Base-by-base conservation (phyloP, 2,329 filamentous ascomycete genomes). In the Diaporthe velutina region DNA sequence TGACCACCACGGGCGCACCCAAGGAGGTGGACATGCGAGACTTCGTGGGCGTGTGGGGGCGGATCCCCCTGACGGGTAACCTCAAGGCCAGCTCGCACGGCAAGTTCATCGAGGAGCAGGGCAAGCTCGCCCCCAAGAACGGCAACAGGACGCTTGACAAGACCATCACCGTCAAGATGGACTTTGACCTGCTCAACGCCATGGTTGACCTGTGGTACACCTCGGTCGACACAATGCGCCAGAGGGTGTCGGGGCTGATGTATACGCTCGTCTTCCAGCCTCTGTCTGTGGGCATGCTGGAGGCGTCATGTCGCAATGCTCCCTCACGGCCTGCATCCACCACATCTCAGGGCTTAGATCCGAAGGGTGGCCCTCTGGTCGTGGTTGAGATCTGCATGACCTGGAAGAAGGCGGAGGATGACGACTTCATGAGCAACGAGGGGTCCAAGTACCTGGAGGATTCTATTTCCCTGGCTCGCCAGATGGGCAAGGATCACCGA, bases 211-310 rank as follows among this genome's bases (percentile, higher is more conserved):
- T 71, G 15, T 71, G 70, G 70, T 71, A 71, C 7, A 25, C 35
- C 17, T 71, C 52, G 19, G 55, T 57, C 67, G 68, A 71, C 42
- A 33, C 35, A 2, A 71, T 71, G 17, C 54, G 68, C 42, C 50
- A 28, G 25, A 71, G 68, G 55, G 68, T 71, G 25, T 71, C 68
- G 25, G 68, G 68, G n/a, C 35, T 71, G n/a, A 71, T 57, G 68
- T 28, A 71, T 38, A 45, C 68, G 55, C 68, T 57, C 52, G 52
- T 71, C 10, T 71, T 71, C 25, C 68, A 71, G 50, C 35, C 50
- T 10, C n/a, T 71, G 15, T 71, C 68, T 9, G 68, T 71, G 4
- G 54, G 68, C 19, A 50, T 60, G 38, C 54, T 71, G 22, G 55
- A 71, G 54, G 30, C 68, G 19, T 28, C 68, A 19, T 60, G 68